A percentile compares a stretch with the other conserved stretches of the same genome.
Evolutionary conservation across 352 stramenopile genomes (phyloP).

Genomic region (Globisporangium spinosum): DNA sequence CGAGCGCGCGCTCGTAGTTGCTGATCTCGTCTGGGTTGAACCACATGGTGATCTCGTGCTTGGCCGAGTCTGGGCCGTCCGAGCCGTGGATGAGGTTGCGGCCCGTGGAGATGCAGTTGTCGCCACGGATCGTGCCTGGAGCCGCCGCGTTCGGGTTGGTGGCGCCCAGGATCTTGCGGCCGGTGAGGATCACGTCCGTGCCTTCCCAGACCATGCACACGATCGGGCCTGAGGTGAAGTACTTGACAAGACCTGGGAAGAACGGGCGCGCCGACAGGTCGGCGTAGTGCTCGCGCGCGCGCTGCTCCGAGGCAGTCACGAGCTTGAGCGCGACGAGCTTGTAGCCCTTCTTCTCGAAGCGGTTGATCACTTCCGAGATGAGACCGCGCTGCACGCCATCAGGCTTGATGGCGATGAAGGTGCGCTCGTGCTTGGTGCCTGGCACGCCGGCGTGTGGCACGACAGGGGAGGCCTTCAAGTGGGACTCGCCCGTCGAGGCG

Average conservation of each 20-base stretch:
- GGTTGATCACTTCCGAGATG: constrained; percentile 92
- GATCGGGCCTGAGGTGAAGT: constrained; percentile 93
- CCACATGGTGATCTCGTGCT: constrained; percentile 93
- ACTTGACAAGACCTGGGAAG: constrained; percentile 89
- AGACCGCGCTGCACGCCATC: constrained; percentile 93
- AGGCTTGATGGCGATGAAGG: constrained; percentile 94
- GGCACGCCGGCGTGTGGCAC: constrained; percentile 77
- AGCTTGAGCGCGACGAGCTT: constrained; percentile 94
- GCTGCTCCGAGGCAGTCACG: constrained; percentile 89
- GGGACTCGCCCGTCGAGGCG: constrained; percentile 28
- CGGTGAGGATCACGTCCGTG: constrained; percentile 92
- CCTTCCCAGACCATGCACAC: constrained; percentile 95
- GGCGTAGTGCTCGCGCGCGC: constrained; percentile 91
- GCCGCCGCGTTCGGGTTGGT: constrained; percentile 94
- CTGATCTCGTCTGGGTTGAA: constrained; percentile 90
- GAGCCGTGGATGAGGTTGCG: constrained; percentile 93
- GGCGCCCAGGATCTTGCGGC: constrained; percentile 93
- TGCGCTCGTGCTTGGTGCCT: constrained; percentile 92
- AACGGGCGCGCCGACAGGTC: constrained; percentile 92
- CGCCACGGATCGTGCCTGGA: constrained; percentile 91
- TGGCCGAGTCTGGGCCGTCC: constrained; percentile 89
- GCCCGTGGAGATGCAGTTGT: constrained; percentile 91
- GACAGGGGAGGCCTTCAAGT: constrained; percentile 42
- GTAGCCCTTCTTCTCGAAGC: constrained; percentile 96
- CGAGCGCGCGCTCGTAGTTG: constrained; percentile 87